A percentile compares a stretch with the other conserved stretches of the same genome.
Evolutionary conservation across 1,139 yeast species (phyloP).

Genomic region (Blastobotrys malaysiensis): DNA sequence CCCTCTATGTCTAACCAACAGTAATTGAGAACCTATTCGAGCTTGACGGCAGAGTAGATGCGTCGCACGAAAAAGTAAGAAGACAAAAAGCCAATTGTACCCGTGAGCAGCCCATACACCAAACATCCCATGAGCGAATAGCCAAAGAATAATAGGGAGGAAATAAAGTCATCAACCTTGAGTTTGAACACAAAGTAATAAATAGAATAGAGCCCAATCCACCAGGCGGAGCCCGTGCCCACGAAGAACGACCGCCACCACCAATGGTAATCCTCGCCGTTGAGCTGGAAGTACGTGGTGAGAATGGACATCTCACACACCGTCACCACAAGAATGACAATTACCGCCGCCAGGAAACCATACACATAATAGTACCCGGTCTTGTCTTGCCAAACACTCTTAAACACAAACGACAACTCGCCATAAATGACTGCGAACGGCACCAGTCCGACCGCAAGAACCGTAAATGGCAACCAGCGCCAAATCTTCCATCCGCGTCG

Average conservation of each 20-base stretch:
- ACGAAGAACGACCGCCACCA: slow-evolving; percentile 77
- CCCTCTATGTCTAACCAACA: not conserved
- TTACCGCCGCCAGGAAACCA: slow-evolving; percentile 66
- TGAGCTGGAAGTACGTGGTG: slow-evolving; percentile 59
- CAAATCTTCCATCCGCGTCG: not conserved
- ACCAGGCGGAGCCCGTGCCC: slow-evolving; percentile 68
- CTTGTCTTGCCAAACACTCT: slow-evolving; percentile 75
- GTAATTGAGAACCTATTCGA: slow-evolving; percentile 40
- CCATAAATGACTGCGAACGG: slow-evolving; percentile 82
- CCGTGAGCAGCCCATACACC: slow-evolving; percentile 65
- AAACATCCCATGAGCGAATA: slow-evolving; percentile 64
- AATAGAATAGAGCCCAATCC: slow-evolving; percentile 60
- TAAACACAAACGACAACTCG: slow-evolving; percentile 67
- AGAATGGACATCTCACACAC: slow-evolving; percentile 72
- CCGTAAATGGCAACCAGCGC: slow-evolving; percentile 29
- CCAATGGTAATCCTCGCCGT: slow-evolving; percentile 65
- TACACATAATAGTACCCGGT: slow-evolving; percentile 75
- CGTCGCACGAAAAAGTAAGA: slow-evolving; percentile 56
- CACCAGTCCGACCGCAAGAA: slow-evolving; percentile 46
- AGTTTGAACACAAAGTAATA: slow-evolving; percentile 50
- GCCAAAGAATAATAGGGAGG: slow-evolving; percentile 61
- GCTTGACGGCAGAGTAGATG: slow-evolving; percentile 54
- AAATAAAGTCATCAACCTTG: slow-evolving; percentile 50
- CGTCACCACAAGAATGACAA: slow-evolving; percentile 53
- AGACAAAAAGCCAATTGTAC: slow-evolving; percentile 65